A percentile compares a stretch with the other conserved stretches of the same genome.
Conservation (phyloP, 495 filamentous ascomycete genomes). For the Lasiosphaeriaceae sp. region DNA sequence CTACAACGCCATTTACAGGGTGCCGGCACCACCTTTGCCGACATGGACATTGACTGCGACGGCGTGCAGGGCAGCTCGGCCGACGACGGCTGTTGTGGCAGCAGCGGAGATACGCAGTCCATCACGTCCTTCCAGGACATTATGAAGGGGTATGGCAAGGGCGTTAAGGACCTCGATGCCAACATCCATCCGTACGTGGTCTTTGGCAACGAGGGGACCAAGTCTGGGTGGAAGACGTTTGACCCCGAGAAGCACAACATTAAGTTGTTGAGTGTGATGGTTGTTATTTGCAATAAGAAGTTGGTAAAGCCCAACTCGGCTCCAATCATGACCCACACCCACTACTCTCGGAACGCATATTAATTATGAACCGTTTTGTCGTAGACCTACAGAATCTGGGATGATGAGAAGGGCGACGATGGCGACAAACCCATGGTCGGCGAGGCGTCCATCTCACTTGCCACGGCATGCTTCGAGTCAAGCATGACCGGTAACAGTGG, state of each 20-base stretch:
- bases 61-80: constrained; percentile 48
- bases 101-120: constrained; percentile 48
- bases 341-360: no score
- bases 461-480: constrained; percentile 53
- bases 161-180: constrained; percentile 55
- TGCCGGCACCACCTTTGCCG: constrained; percentile 26
- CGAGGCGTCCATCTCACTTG: constrained; percentile 55
- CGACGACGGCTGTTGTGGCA: constrained; percentile 45
- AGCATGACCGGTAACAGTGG: constrained; percentile 47
- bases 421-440: constrained; percentile 45
- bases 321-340: no score
- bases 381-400: constrained; percentile 64
- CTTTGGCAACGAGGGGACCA: constrained; percentile 53
- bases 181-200: constrained; percentile 63
- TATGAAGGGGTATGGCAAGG: constrained; percentile 39
- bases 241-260: constrained; percentile 50
- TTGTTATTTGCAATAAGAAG: constrained; percentile 56
- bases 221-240: constrained; percentile 40
- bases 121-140: constrained; percentile 52
- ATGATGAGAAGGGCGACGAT: constrained; percentile 57
- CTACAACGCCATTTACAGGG: constrained; percentile 36
- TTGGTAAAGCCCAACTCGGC: constrained; percentile 35
- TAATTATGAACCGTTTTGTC: background rate
- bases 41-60: constrained; percentile 71
- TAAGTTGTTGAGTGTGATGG: constrained; percentile 59